Percentiles rank a stretch among this genome's conserved stretches.
Evolutionary conservation across 2,329 filamentous ascomycete species (phyloP).

Genomic region (Botrytis fabae): DNA sequence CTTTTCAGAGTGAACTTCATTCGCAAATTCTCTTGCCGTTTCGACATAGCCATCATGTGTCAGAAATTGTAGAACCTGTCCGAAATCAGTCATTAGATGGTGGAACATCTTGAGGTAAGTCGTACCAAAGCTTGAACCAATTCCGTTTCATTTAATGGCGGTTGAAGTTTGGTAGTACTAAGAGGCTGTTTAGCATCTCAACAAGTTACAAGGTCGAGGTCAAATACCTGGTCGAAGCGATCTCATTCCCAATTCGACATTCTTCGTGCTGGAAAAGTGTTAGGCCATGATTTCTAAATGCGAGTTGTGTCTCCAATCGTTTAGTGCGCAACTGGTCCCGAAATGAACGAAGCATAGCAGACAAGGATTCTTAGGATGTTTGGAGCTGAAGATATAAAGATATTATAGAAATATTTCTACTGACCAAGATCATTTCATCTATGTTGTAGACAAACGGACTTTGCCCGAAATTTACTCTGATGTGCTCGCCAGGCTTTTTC

Average conservation of each 20-base stretch:
- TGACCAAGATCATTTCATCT: slow-evolving; percentile 76
- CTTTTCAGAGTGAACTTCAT: slow-evolving; percentile 75
- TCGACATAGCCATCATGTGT: slow-evolving; percentile 96
- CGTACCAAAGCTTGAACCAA: slow-evolving; percentile 77
- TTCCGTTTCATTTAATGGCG: slow-evolving; percentile 71
- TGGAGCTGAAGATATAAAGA: background rate
- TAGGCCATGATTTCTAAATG: background rate
- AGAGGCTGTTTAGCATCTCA: slow-evolving; percentile 20
- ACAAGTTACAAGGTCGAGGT: background rate
- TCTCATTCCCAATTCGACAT: slow-evolving; percentile 45
- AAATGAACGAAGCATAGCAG: background rate
- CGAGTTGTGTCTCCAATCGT: background rate
- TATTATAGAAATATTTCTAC: slow-evolving; percentile 36
- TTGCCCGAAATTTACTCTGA: slow-evolving; percentile 67
- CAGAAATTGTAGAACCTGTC: slow-evolving; percentile 74
- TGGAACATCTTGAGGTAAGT: slow-evolving; percentile 3
- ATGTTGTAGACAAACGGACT: slow-evolving; percentile 89
- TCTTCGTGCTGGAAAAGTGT: slow-evolving; percentile 35
- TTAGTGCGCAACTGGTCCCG: background rate
- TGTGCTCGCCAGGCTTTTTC: slow-evolving; percentile 62
- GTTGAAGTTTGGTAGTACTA: slow-evolving; percentile 48
- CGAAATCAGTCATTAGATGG: slow-evolving; percentile 13
- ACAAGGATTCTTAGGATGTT: background rate
- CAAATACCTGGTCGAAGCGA: slow-evolving; percentile 50
- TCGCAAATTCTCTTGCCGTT: slow-evolving; percentile 82